phyloP scores from a whole-genome alignment of 306 rosid species.

The Canavalia gladiata region DNA sequence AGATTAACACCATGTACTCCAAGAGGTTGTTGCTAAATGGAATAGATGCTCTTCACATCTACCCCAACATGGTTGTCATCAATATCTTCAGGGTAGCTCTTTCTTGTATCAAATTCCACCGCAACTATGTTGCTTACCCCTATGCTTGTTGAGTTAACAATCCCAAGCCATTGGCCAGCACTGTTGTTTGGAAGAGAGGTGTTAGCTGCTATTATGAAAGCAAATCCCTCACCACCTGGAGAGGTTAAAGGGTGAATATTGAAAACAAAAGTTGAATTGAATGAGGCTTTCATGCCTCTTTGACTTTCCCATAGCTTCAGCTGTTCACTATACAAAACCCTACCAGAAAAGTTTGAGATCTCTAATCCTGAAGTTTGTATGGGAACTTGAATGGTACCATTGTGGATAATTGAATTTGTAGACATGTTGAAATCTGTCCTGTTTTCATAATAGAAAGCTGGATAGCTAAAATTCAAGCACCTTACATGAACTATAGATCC shows the following conservation, averaged over 20 bases:
- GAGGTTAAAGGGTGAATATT: background rate
- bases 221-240: constrained; percentile 30
- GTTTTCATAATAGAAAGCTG: constrained; percentile 10
- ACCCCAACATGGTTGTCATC: constrained; percentile 38
- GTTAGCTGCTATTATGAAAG: background rate
- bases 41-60: constrained; percentile 10
- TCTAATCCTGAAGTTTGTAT: constrained; percentile 3
- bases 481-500: background rate
- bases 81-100: background rate
- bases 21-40: constrained; percentile 12
- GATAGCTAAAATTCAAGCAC: constrained; percentile 19
- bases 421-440: background rate
- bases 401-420: background rate
- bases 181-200: constrained; percentile 1
- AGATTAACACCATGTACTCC: constrained; percentile 15
- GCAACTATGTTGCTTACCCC: constrained; percentile 11
- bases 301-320: background rate
- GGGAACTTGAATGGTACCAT: background rate
- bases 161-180: constrained; percentile 22
- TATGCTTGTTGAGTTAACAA: constrained; percentile 24
- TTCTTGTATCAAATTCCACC: constrained; percentile 28
- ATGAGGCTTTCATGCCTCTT: constrained; percentile 9
- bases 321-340: background rate
- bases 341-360: constrained; percentile 1
- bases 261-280: constrained; percentile 24